Percentiles rank a stretch among this genome's conserved stretches.
These are phyloP conservation scores for Penicillium sp. DNA, from an alignment of 2,329 filamentous ascomycete genomes.

Conservation along the genomic window DNA sequence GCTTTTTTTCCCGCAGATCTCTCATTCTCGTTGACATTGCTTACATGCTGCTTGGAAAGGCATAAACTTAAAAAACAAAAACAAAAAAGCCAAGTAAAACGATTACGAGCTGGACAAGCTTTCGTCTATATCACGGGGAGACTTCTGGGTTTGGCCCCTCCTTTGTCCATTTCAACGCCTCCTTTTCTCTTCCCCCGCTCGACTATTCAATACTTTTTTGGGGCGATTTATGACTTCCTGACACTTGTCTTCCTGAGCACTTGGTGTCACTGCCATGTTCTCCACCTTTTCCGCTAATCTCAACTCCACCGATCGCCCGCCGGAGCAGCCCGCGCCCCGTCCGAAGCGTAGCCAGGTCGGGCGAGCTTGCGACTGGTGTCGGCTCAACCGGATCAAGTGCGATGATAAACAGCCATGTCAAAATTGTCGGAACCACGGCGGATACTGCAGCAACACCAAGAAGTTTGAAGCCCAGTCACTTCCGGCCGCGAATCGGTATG, in stretches of 20 bases:
- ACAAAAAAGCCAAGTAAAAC: no score
- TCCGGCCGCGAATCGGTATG: background rate
- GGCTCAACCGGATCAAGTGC: constrained; percentile 30
- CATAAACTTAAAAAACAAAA: no score
- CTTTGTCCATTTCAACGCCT: no score
- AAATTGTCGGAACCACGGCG: constrained; percentile 17
- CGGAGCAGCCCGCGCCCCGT: background rate
- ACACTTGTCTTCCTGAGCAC: background rate
- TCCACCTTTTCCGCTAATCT: constrained; percentile 6
- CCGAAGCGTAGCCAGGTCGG: constrained; percentile 18
- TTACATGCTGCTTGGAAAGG: no score
- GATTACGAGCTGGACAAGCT: no score
- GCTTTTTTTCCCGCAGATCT: no score
- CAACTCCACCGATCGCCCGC: constrained; percentile 2
- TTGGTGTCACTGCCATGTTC: background rate
- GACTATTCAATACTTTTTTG: no score
- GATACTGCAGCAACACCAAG: constrained; percentile 22
- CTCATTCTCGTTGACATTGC: no score
- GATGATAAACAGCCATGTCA: constrained; percentile 24
- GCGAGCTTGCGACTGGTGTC: constrained; percentile 30
- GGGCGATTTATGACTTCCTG: no score
- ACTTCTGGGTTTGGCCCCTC: no score
- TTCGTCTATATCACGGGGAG: no score
- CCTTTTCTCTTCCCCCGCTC: no score
- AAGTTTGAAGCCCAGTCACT: background rate